Evolutionary conservation across 495 filamentous ascomycete genomes (phyloP).

Genomic region (Penicillium fimorum): DNA sequence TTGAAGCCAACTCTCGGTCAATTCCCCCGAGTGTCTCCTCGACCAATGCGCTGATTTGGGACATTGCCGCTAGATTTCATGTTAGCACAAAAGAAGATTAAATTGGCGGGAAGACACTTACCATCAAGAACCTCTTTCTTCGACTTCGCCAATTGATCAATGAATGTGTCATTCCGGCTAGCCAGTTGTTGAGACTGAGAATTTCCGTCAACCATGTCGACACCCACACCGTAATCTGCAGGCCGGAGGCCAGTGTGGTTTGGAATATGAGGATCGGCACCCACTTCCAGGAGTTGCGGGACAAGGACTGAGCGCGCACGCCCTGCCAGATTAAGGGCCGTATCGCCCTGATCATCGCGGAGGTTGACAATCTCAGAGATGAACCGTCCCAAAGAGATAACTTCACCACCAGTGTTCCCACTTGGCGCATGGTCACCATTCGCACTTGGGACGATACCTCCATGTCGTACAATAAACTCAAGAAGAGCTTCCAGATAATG

Average conservation of each 20-base stretch:
- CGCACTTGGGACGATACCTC: slow-evolving; percentile 52
- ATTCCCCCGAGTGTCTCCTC: slow-evolving; percentile 61
- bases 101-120: slow-evolving; percentile 17
- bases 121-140: slow-evolving; percentile 49
- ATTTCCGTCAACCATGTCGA: slow-evolving; percentile 52
- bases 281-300: slow-evolving; percentile 87
- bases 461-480: slow-evolving; percentile 87
- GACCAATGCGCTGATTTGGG: slow-evolving; percentile 43
- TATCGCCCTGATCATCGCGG: slow-evolving; percentile 88
- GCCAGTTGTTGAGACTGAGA: slow-evolving; percentile 49
- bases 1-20: slow-evolving; percentile 69
- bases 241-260: slow-evolving; percentile 85
- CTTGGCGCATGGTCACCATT: slow-evolving; percentile 34
- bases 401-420: slow-evolving; percentile 43
- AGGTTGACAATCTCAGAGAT: slow-evolving; percentile 95
- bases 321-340: slow-evolving; percentile 89
- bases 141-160: slow-evolving; percentile 59
- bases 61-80: slow-evolving; percentile 60
- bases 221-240: slow-evolving; percentile 87
- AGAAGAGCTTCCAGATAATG: slow-evolving; percentile 92
- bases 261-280: slow-evolving; percentile 82
- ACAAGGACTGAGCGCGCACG: slow-evolving; percentile 91
- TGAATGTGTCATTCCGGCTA: slow-evolving; percentile 51
- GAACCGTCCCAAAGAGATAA: slow-evolving; percentile 83
- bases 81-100: slow-evolving; percentile 24